Evolutionary conservation across 1,284 basidiomycete genomes (phyloP), one percentile per base, ranked within the genome.

Genomic region (Cryptococcus sp.): DNA sequence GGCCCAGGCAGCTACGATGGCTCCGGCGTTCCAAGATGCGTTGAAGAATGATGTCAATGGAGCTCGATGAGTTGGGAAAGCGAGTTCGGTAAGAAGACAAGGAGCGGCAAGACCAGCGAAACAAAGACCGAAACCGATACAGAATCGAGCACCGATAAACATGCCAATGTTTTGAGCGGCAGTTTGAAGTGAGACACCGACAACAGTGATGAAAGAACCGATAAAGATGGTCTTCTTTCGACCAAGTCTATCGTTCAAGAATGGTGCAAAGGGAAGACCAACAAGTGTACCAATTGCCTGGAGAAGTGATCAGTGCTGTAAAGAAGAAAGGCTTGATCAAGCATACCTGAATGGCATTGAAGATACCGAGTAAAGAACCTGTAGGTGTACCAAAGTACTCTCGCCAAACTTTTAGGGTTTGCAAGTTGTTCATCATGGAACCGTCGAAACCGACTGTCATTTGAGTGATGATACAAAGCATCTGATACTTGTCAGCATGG

Each of bases 41-140:
- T 60, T 59, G 56, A 52, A 62, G 31, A 62, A 33, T 4, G 56
- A 52, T 4, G 53, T 58, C 49, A 67, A 47, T 0, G 59, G 52
- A 45, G 56, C 61, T 42, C 65, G 63, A 45, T 63, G 58, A 15
- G 61, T 62, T 5, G 65, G 65, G 58, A 61, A 63, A 6, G 61
- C 63, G 31, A 67, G 57, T 53, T 67, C 65, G 35, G 64, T 59
- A 37, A 61, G 45, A 3, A 64, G 54, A 6, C 50, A 43, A 6
- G 65, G 63, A n/a, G 59, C 49, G 23, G 53, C 50, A n/a, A 54
- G 44, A 32, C 35, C 33, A 11, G 56, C 81, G 52, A 79, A 78
- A 3, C 74, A 72, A 45, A 76, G 72, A 15, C 63, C 65, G 48
- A 66, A 53, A 49, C 64, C 66, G n/a, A 81, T 82, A 43, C 83